Base-by-base conservation (phyloP, 2,329 filamentous ascomycete species). In the Canariomyces notabilis region DNA sequence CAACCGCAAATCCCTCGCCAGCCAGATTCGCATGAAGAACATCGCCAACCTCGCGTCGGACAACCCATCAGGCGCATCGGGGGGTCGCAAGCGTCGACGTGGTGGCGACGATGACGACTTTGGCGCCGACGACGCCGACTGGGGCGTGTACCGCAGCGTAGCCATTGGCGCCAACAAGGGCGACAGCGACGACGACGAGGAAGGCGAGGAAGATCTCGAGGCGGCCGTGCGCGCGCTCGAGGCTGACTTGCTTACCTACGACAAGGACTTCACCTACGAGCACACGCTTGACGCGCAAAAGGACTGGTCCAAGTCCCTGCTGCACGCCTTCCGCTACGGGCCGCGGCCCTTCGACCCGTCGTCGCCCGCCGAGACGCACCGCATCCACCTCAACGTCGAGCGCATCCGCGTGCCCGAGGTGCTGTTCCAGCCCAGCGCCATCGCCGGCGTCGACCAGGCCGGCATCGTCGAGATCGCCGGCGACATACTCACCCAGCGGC, bases 11-110 rank as follows among this genome's bases (percentile, higher is more conserved):
- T 96, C 90, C 0, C 81, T 96, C 16, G 93, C 93, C 7, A 93
- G 87, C 47, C 91, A 97, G 66, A 94, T 95, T 69, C 87, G 93
- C 53, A 98, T 98, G 93, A 97, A 97, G 70, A 91, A 85, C 41
- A 89, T 98, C 48, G 93, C 93, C 49, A 96, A 95, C 61, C 82
- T 98, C 1, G 93, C 93, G 3, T 90, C 91, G 0, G 93, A 98
- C 65, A 83, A 80, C 5, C 89, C 91, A 1, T 73, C 76, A 43
- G 69, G 68, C 6, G 44, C 51, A 38, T 52, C 48, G 37, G 59
- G 57, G 18, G 54, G 48, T 54, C 89, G 90, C 64, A 94, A 95
- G 67, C 80, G 91, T 46, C 76, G 89, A 12, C 82, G 90, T 15
- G 89, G 89, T 6, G 87, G 85, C 4, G 91, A 97, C 62, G 93